Evolutionary conservation across 2,329 filamentous ascomycete species (phyloP).

Genomic region (Penicillium sp.): DNA sequence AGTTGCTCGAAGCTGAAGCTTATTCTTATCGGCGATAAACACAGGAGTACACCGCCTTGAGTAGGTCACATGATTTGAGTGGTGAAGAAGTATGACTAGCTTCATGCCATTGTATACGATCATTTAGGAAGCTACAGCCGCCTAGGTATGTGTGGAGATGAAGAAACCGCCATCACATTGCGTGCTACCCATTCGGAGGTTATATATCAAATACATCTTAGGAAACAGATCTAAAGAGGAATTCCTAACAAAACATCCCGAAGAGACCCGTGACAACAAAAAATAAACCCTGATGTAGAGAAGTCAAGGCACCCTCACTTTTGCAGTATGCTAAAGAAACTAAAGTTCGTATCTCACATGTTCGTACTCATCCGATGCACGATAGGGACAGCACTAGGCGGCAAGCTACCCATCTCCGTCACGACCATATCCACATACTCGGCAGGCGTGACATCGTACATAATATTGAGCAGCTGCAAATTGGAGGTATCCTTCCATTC

Average conservation of each 20-base stretch:
- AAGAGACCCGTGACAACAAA: background rate
- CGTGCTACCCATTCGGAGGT: background rate
- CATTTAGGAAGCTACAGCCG: too few relatives aligned
- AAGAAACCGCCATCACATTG: too few relatives aligned
- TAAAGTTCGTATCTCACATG: slow-evolving; percentile 20
- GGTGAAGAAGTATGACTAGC: too few relatives aligned
- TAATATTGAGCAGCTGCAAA: slow-evolving; percentile 63
- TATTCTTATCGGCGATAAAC: slow-evolving; percentile 7
- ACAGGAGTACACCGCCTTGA: slow-evolving; percentile 1
- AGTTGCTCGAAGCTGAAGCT: background rate
- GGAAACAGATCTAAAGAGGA: background rate
- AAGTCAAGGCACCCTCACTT: background rate
- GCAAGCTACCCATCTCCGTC: slow-evolving; percentile 82
- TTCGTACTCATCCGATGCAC: slow-evolving; percentile 57
- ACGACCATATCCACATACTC: slow-evolving; percentile 84
- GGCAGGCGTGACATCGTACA: slow-evolving; percentile 89
- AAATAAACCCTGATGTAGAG: background rate
- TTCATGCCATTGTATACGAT: too few relatives aligned
- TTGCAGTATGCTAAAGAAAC: slow-evolving; percentile 3
- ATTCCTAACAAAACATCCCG: background rate
- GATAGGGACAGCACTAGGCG: slow-evolving; percentile 77
- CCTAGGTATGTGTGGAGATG: too few relatives aligned
- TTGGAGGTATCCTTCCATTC: slow-evolving; percentile 56
- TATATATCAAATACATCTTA: background rate
- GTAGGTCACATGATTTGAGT: background rate